Conservation (phyloP, 495 filamentous ascomycete species). For the Annulohypoxylon moriforme region DNA sequence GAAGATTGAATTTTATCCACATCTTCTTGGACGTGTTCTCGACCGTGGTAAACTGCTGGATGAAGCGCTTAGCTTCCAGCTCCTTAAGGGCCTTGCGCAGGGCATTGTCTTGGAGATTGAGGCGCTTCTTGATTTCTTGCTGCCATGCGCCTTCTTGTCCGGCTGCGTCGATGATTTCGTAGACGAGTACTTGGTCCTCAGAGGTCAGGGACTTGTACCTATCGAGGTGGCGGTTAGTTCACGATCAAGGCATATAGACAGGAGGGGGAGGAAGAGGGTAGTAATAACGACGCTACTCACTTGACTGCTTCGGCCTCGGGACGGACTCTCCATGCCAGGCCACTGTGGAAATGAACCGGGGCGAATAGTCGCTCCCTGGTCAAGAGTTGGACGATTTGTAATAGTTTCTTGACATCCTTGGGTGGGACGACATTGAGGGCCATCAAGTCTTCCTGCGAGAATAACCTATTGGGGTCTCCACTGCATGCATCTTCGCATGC, state of each 20-base stretch:
- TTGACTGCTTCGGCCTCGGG: constrained; percentile 76
- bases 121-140: constrained; percentile 76
- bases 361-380: constrained; percentile 76
- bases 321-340: constrained; percentile 73
- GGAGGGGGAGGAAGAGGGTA: neutral
- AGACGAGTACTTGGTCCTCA: constrained; percentile 81
- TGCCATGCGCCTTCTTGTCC: constrained; percentile 89
- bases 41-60: constrained; percentile 69
- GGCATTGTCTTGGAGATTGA: constrained; percentile 81
- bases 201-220: constrained; percentile 73
- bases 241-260: neutral
- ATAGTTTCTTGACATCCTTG: constrained; percentile 66
- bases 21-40: constrained; percentile 76
- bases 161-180: constrained; percentile 84
- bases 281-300: constrained; percentile 54
- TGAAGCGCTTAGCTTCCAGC: constrained; percentile 72
- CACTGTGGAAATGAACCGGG: constrained; percentile 64
- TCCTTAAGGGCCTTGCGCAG: constrained; percentile 80
- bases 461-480: constrained; percentile 62
- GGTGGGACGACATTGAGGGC: constrained; percentile 70
- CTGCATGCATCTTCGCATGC: constrained; percentile 45
- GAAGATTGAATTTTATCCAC: constrained; percentile 82
- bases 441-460: constrained; percentile 74
- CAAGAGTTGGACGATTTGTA: constrained; percentile 70
- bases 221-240: constrained; percentile 11